phyloP scores from a whole-genome alignment of 2,329 filamentous ascomycete species.

The Fusarium albidum region DNA sequence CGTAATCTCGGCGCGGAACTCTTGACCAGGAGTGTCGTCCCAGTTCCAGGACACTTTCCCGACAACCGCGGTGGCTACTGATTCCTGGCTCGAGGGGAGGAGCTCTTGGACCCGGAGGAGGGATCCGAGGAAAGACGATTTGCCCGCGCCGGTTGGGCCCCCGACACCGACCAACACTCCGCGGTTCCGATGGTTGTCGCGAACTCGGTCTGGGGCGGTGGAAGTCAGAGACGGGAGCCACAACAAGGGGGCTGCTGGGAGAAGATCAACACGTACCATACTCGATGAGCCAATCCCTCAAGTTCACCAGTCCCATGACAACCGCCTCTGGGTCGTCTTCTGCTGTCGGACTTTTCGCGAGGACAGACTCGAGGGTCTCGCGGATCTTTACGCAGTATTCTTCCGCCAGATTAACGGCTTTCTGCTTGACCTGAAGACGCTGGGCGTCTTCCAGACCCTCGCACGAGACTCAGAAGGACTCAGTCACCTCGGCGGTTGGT shows the following conservation, averaged over 20 bases:
- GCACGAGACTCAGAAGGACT: slow-evolving; percentile 9
- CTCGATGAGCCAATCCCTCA: slow-evolving; percentile 6
- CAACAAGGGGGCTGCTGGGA: fast-evolving
- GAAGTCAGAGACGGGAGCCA: not conserved
- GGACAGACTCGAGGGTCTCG: not conserved
- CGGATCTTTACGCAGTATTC: not conserved
- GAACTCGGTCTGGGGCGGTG: not conserved
- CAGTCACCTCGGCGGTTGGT: no score
- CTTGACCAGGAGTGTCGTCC: slow-evolving; percentile 10
- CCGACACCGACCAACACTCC: slow-evolving; percentile 22
- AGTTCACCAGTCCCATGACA: slow-evolving; percentile 2
- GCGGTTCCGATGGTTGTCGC: not conserved
- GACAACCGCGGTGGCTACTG: slow-evolving; percentile 40
- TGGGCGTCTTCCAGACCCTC: not conserved
- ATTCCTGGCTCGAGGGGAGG: slow-evolving; percentile 42
- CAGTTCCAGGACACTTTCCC: slow-evolving; percentile 41
- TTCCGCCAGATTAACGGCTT: slow-evolving; percentile 2
- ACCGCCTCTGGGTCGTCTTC: not conserved
- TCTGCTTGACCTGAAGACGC: slow-evolving; percentile 15
- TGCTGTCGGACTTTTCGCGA: not conserved
- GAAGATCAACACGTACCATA: not conserved
- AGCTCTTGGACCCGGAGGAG: slow-evolving; percentile 31
- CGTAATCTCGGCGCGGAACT: slow-evolving; percentile 33
- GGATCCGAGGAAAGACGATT: slow-evolving; percentile 16
- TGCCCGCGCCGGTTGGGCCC: slow-evolving; percentile 27